Base-by-base conservation (phyloP, 768 basidiomycete species). In the Lactarius akahatsu region DNA sequence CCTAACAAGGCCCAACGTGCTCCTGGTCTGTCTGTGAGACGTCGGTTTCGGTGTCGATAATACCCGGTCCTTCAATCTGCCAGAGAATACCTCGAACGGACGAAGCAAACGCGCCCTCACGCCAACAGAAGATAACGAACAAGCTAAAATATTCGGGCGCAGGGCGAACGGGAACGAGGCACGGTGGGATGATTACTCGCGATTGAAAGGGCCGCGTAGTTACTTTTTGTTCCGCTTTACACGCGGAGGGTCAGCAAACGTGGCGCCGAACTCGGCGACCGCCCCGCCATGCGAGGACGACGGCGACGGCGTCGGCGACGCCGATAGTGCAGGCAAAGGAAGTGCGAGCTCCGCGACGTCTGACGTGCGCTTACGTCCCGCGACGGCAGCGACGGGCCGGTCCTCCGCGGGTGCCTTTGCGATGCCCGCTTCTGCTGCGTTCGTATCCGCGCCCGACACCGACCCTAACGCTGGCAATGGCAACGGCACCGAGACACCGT, bases 311-410 rank as follows among this genome's bases (percentile, higher is more conserved):
- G 40, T 57, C 34, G 41, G 63, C 66, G 13, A 70, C 4, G 26
- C 50, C 0, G 47, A 50, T 50, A 10, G 61, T 11, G 34, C 45
- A 3, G 16, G 45, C 67, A 28, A 47, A n/a, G 50, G 59, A 41
- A 67, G 59, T 45, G 67, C 71, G 45, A 77, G 64, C 28, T 72
- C 74, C 41, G 66, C 72, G 13, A 70, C 72, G 26, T 77, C 74
- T 13, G 73, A 75, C 67, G 75, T 75, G 47, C 77, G 73, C 66
- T 78, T 78, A 43, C 66, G 69, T 26, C 70, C 68, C 47, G 61
- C 62, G 18, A 60, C 52, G n/a, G 59, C 50, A 23, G 20, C 54
- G 30, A 63, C 54, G 11, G 56, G 64, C 32, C 64, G 59, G 6
- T 58, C 68, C 41, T 60, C 57, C 36, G 6, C 41, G 10, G 28